Evolutionary conservation across 2,329 filamentous ascomycete genomes (phyloP).

Genomic region (Kalmusia sp.): DNA sequence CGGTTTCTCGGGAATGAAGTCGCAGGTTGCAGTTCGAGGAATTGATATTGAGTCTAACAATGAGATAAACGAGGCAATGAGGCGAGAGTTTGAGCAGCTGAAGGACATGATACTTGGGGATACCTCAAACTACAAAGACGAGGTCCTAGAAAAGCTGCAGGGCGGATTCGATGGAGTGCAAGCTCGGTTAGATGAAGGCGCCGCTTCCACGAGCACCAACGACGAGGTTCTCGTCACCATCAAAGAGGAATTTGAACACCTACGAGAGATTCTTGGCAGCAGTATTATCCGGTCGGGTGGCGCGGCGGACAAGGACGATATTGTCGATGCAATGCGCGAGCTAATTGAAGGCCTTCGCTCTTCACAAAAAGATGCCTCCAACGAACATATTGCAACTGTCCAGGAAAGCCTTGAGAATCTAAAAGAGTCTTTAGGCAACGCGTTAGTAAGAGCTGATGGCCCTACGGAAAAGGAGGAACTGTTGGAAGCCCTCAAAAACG

Average conservation of each 20-base stretch:
- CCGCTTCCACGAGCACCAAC: slow-evolving; percentile 36
- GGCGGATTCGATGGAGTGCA: slow-evolving; percentile 58
- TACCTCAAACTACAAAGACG: slow-evolving; percentile 63
- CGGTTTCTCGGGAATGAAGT: slow-evolving; percentile 51
- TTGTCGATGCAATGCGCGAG: slow-evolving; percentile 70
- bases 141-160: slow-evolving; percentile 67
- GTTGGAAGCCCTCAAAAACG: slow-evolving; percentile 46
- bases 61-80: slow-evolving; percentile 72
- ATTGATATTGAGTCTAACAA: slow-evolving; percentile 49
- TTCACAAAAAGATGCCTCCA: slow-evolving; percentile 50
- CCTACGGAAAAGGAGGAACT: slow-evolving; percentile 50
- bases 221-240: slow-evolving; percentile 58
- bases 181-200: slow-evolving; percentile 49
- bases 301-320: slow-evolving; percentile 66
- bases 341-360: slow-evolving; percentile 52
- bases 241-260: slow-evolving; percentile 66
- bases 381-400: slow-evolving; percentile 51
- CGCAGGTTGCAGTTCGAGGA: slow-evolving; percentile 46
- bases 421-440: slow-evolving; percentile 50
- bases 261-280: slow-evolving; percentile 64
- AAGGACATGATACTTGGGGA: slow-evolving; percentile 75
- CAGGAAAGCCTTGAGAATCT: slow-evolving; percentile 53
- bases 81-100: slow-evolving; percentile 81
- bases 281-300: slow-evolving; percentile 58
- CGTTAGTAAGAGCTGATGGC: slow-evolving; percentile 48